phyloP scores from a whole-genome alignment of 106 monocot genomes.

The Acorus calamus region DNA sequence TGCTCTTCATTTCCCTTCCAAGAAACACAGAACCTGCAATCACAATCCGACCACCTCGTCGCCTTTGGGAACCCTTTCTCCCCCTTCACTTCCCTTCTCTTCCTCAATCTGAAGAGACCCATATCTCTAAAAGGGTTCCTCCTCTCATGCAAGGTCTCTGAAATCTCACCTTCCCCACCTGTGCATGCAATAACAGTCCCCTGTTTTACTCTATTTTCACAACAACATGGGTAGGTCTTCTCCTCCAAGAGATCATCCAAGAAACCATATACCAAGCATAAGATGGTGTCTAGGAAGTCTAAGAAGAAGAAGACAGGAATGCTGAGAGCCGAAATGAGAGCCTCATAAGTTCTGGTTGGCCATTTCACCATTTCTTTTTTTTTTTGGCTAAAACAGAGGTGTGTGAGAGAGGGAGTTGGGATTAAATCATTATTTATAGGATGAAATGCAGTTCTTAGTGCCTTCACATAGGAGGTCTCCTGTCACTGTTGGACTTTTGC shows the following conservation, averaged over 20 bases:
- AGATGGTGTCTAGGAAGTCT: constrained; percentile 45
- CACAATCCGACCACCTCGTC: constrained; percentile 73
- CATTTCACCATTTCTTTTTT: too few relatives aligned
- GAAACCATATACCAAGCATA: constrained; percentile 50
- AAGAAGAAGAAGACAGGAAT: constrained; percentile 46
- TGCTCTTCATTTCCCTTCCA: constrained; percentile 34
- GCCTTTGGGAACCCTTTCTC: not conserved
- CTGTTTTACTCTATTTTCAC: constrained; percentile 6
- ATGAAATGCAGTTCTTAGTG: too few relatives aligned
- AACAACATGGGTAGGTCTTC: constrained; percentile 34
- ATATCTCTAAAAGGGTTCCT: constrained; percentile 32
- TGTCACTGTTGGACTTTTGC: too few relatives aligned
- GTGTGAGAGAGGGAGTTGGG: too few relatives aligned
- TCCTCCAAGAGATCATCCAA: constrained; percentile 41
- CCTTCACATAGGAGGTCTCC: too few relatives aligned
- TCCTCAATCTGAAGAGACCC: not conserved
- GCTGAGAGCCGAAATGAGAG: constrained; percentile 20
- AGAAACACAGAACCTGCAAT: constrained; percentile 34
- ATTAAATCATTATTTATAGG: too few relatives aligned
- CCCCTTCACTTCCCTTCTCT: not conserved
- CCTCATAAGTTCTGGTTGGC: not conserved
- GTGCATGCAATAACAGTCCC: not conserved
- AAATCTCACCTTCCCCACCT: constrained; percentile 20
- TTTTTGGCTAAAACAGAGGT: too few relatives aligned
- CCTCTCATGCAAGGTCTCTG: constrained; percentile 41